Evolutionary conservation across 768 basidiomycete genomes (phyloP), one percentile per base, ranked within the genome.

Genomic region (Obba rivulosa): DNA sequence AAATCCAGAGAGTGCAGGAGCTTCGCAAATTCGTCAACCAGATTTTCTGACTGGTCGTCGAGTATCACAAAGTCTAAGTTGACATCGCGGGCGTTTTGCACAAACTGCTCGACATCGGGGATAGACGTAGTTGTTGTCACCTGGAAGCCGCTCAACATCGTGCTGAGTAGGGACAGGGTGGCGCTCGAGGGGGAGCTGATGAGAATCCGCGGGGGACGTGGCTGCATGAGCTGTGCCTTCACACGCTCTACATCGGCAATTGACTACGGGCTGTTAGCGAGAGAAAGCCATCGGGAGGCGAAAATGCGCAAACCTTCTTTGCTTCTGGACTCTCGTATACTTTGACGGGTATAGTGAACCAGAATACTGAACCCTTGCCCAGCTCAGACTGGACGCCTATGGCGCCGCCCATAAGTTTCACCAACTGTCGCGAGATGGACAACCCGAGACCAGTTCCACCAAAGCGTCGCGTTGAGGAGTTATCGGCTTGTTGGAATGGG

Each of bases 401-500:
- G 4, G 75, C 78, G 18, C 86, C 86, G 17, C 81, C 80, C 77
- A 87, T 82, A n/a, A 86, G 73, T 57, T 83, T 83, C 40, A 86
- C 84, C 28, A 88, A 67, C 54, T 85, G 81, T 13, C 83, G 76
- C 8, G 83, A 86, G 54, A 88, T 88, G 5, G 82, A 85, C 20
- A 87, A 66, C 17, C 86, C 86, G 8, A 88, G 63, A 9, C 86
- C 86, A n/a, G 85, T 87, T 2, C 86, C 86, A 40, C 86, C 86
- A 57, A 85, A 87, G 7, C 80, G 75, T 22, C 85, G 78, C 7
- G 86, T 87, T 0, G 83, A 85, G 0, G 85, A 86, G 53, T 83
- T 86, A 69, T 87, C 86, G 9, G 84, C 85, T 65, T 88, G 86
- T 54, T 83, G 82, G 55, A 88, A 88, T 8, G 85, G 85, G 17